Conservation (phyloP, 352 stramenopile genomes). For the Pythium myriotylum region DNA sequence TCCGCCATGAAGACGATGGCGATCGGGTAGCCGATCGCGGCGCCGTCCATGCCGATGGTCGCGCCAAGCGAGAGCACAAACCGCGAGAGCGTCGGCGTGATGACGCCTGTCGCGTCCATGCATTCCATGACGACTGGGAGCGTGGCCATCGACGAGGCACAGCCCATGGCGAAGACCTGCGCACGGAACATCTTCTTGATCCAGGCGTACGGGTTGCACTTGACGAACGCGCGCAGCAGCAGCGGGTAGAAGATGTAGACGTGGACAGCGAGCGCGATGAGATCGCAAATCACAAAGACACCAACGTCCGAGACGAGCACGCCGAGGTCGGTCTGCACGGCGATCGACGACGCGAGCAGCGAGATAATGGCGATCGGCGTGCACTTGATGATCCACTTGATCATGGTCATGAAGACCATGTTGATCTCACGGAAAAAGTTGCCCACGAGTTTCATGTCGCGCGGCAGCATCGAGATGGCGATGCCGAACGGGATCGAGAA, state of each 20-base stretch:
- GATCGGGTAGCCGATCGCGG: conserved; percentile 30
- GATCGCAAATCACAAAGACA: conserved; percentile 32
- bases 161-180: conserved; percentile 38
- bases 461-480: conserved; percentile 26
- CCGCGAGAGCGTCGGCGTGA: conserved; percentile 28
- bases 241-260: conserved; percentile 39
- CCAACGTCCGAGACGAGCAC: conserved; percentile 38
- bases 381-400: conserved; percentile 40
- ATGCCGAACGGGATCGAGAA: conserved; percentile 42
- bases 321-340: conserved; percentile 26
- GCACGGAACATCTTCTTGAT: conserved; percentile 34
- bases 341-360: conserved; percentile 33
- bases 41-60: conserved; percentile 33
- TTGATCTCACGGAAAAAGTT: conserved; percentile 35
- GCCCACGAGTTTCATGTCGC: conserved; percentile 22
- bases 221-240: conserved; percentile 29
- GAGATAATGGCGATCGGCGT: conserved; percentile 41
- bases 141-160: conserved; percentile 42
- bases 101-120: conserved; percentile 27
- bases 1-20: conserved; percentile 39
- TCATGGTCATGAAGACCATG: conserved; percentile 39
- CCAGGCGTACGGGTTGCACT: conserved; percentile 33
- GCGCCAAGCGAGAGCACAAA: conserved; percentile 35
- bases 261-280: conserved; percentile 22
- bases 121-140: conserved; percentile 37